Evolutionary conservation across 306 rosid species (phyloP), one percentile per base, ranked within the genome.

Genomic region (Fagus sylvatica): DNA sequence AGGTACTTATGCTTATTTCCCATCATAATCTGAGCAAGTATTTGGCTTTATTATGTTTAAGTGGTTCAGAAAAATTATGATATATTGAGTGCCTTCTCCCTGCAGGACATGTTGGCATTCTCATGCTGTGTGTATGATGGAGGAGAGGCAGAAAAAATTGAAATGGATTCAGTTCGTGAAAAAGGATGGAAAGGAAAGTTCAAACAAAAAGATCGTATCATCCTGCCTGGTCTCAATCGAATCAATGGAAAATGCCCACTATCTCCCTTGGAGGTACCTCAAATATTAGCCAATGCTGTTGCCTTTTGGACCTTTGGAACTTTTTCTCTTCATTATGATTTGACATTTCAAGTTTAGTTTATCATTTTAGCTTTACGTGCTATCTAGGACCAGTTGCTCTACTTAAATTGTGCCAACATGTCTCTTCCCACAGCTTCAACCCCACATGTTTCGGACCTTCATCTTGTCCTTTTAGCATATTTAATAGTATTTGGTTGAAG

Each of bases 21-120:
- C 22, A 46, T 72, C 53, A 53, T 68, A 22, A 49, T 67, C 32
- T 72, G 57, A 80, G 69, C 77, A 73, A 39, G 33, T 54, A 39
- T 57, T 74, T 60, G 46, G 53, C 72, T 74, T n/a, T 39, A 51
- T 64, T 72, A 2, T 4, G 53, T 36, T 54, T 22, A 10, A 4
- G 39, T 19, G 66, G 75, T 73, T 39, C 6, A 11, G 59, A 43
- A 69, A 49, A 43, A 71, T 66, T 51, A 53, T 62, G 33, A 49
- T 79, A 73, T 34, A 6, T 77, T 62, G 77, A 69, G 42, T 71
- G 15, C 73, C 74, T 62, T 62, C 74, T 30, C 72, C 75, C 60
- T 78, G 59, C 80, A 96, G 99, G 99, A 96, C 89, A 96, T 96
- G 98, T 88, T 96, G 40, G 99, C 99, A 55, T 96, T 96, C 87